Conservation (phyloP, 441 rosid genomes). For the Manihot esculenta region DNA sequence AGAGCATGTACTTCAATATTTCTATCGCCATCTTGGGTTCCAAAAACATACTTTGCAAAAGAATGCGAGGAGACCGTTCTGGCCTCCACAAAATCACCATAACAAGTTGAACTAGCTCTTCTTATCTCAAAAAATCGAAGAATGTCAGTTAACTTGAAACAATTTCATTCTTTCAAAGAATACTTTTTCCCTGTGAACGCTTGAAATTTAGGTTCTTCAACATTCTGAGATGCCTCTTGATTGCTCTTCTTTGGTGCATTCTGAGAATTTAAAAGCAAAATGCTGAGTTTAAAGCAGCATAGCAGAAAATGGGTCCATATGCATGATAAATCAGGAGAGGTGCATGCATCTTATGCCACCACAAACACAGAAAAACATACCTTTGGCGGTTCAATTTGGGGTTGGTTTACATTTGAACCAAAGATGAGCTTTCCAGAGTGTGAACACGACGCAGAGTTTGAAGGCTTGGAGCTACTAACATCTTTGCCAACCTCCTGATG, state of each 20-base stretch:
- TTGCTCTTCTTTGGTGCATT: conserved; percentile 30
- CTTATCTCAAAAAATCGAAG: background rate
- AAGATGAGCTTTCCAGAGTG: conserved; percentile 51
- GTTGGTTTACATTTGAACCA: conserved; percentile 41
- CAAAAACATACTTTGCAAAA: background rate
- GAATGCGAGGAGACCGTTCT: background rate
- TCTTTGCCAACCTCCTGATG: conserved; percentile 26
- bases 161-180: conserved; percentile 38
- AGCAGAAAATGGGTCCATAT: too few relatives aligned
- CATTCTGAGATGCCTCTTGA: conserved; percentile 33
- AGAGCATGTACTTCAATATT: background rate
- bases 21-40: background rate
- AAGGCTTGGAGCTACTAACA: conserved; percentile 28
- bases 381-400: conserved; percentile 27
- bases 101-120: background rate
- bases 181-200: conserved; percentile 62
- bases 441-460: conserved; percentile 27
- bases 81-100: background rate
- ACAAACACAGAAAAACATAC: conserved; percentile 28
- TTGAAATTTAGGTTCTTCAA: conserved; percentile 47
- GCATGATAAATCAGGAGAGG: too few relatives aligned
- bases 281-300: too few relatives aligned
- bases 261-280: conserved; percentile 17
- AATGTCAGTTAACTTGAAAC: background rate
- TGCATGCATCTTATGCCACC: background rate